Base-by-base conservation (phyloP, 768 basidiomycete genomes). In the Holtermanniella nyarrowii region DNA sequence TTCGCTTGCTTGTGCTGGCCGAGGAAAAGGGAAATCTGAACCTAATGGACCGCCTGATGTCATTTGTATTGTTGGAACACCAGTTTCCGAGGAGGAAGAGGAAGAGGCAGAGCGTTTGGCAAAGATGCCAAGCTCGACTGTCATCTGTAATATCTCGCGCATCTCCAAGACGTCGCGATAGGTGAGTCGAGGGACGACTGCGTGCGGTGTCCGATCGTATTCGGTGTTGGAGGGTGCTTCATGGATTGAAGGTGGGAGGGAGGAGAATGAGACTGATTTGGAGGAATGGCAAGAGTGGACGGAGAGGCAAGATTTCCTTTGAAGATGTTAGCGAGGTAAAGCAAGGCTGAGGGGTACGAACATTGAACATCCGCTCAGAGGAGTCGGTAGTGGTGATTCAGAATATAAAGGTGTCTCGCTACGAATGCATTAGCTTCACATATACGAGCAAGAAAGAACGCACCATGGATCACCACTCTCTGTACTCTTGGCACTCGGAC, bases 161-260 rank as follows among this genome's bases (percentile, higher is more conserved):
- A 57, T 24, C 24, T 57, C 56, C 43, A 57, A 37, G 18, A 57
- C 51, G 25, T 57, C 56, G 24, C 52, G 41, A 42, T 57, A 57
- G 3, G 31, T 57, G 39, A 57, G 46, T 12, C 56, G 39, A 11
- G 48, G 42, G n/a, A 57, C 56, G 21, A 57, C 49, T n/a, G 56
- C 51, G 42, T 57, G 56, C 13, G 56, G 56, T 10, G 56, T 45
- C 26, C 56, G 42, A 47, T 57, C 56, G 41, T 57, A 57, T 20
- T 57, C 52, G 26, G 20, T 24, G 21, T 46, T 24, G 4, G 24
- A 12, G 4, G 11, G 26, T 4, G 37, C 27, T 16, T 27, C 47
- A 26, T 5, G 42, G 39, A 42, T 21, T n/a, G 12, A 5, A 41
- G 48, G 48, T 11, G 48, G 48, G 21, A 22, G 3, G 7, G 21